Percentiles rank a stretch among this genome's conserved stretches.
phyloP scores from a whole-genome alignment of 2,329 filamentous ascomycete genomes.

The Microsporum ferrugineum region DNA sequence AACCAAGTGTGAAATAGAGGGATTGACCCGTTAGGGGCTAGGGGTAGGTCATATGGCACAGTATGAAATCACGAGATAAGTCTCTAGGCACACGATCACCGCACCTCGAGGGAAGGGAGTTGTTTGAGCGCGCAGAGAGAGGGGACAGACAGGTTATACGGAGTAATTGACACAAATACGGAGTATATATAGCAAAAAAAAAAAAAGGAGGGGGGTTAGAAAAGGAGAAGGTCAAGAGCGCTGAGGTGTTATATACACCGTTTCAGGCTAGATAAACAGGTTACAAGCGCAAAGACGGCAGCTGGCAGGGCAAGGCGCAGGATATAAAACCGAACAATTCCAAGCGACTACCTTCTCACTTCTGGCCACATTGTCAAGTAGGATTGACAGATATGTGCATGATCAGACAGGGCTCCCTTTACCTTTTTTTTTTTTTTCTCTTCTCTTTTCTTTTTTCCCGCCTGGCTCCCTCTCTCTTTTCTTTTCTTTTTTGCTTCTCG shows the following conservation, averaged over 20 bases:
- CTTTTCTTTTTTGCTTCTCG: conserved; percentile 6
- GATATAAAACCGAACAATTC: conserved; percentile 13
- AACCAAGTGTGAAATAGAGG: not conserved
- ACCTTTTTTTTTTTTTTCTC: conserved; percentile 6
- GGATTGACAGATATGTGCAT: conserved; percentile 15
- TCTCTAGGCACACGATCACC: not conserved
- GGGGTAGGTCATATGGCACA: not conserved
- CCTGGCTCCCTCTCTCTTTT: conserved; percentile 5
- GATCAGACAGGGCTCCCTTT: conserved; percentile 9
- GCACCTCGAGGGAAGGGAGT: not conserved
- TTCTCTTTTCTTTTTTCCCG: conserved; percentile 9
- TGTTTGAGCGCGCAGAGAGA: not conserved
- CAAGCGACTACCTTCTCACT: conserved; percentile 14
- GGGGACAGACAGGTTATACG: not conserved
- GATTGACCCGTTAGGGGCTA: not conserved
- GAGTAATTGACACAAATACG: not conserved
- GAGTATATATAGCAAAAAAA: not conserved
- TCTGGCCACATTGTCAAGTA: conserved; percentile 19
- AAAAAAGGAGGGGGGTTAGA: not conserved
- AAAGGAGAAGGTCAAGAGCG: conserved; percentile 9
- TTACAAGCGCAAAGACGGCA: conserved; percentile 10
- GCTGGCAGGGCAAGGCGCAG: conserved; percentile 8
- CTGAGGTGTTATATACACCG: not conserved
- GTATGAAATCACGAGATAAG: not conserved
- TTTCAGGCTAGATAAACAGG: conserved; percentile 6